A percentile compares a stretch with the other conserved stretches of the same genome.
These are phyloP conservation scores for Petunia secreta DNA, from an alignment of 257 asterid genomes.

Conservation along the genomic window DNA sequence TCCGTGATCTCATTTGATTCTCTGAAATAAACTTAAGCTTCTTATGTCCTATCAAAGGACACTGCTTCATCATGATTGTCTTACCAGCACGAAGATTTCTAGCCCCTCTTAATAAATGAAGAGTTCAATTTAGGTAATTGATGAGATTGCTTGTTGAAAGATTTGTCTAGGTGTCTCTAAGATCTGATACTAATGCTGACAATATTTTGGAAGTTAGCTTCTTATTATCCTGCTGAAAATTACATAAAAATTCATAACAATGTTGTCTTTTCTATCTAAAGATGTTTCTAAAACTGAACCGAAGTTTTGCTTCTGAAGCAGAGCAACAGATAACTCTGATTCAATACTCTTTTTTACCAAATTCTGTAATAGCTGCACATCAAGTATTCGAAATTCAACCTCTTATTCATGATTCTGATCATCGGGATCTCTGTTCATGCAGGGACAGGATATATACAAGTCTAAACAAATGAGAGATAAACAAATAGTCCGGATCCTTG, in stretches of 20 bases:
- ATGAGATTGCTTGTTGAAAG: neutral
- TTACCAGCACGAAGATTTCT: neutral
- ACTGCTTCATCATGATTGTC: neutral
- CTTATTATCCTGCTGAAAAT: neutral
- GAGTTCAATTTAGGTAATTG: neutral
- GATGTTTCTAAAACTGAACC: neutral
- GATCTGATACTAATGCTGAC: neutral
- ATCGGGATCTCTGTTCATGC: conserved; percentile 25
- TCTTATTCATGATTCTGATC: conserved; percentile 21
- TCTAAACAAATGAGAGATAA: conserved; percentile 94
- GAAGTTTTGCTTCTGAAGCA: neutral
- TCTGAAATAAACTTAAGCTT: neutral
- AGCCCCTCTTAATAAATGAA: neutral
- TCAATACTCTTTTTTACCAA: neutral
- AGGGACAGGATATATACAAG: conserved; percentile 88
- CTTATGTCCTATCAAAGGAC: neutral
- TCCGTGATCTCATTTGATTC: neutral
- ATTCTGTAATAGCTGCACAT: neutral
- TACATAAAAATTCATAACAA: neutral
- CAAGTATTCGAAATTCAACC: conserved; percentile 1
- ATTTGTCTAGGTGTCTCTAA: conserved; percentile 16
- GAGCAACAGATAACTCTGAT: neutral
- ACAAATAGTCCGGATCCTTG: conserved; percentile 92
- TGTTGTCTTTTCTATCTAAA: neutral
- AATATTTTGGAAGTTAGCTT: neutral